A percentile compares a stretch with the other conserved stretches of the same genome.
These are phyloP conservation scores for Didymella exigua DNA, from an alignment of 2,329 filamentous ascomycete genomes.

Conservation along the genomic window DNA sequence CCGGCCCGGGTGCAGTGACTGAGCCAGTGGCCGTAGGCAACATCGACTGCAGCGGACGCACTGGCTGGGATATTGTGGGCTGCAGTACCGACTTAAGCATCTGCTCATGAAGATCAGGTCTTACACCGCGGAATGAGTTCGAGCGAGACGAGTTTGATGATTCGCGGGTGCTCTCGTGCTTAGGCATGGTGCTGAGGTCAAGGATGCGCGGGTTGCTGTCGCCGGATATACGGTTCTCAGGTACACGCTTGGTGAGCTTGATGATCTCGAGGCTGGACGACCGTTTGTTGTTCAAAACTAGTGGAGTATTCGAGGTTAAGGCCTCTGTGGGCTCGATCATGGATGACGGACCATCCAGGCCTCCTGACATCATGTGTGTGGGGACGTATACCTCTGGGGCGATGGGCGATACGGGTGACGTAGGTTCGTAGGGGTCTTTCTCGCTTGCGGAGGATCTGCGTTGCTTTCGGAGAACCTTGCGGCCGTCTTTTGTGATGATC, in stretches of 20 bases:
- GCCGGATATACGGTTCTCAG: constrained; percentile 10
- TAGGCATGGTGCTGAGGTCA: constrained; percentile 19
- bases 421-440: background rate
- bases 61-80: background rate
- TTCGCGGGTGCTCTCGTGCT: background rate
- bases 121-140: background rate
- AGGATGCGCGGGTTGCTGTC: constrained; percentile 16
- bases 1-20: background rate
- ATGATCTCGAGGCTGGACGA: constrained; percentile 29
- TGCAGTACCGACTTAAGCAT: background rate
- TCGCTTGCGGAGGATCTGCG: background rate
- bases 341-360: background rate
- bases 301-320: background rate
- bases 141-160: background rate
- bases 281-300: background rate
- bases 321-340: constrained; percentile 10
- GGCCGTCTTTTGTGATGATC: constrained; percentile 13
- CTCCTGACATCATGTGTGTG: constrained; percentile 12
- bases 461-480: constrained; percentile 7
- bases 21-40: background rate
- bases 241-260: constrained; percentile 7
- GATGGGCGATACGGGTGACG: background rate
- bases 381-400: background rate
- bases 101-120: background rate
- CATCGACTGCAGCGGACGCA: background rate